phyloP scores from a whole-genome alignment of 257 asterid species.

The Sherardia arvensis region DNA sequence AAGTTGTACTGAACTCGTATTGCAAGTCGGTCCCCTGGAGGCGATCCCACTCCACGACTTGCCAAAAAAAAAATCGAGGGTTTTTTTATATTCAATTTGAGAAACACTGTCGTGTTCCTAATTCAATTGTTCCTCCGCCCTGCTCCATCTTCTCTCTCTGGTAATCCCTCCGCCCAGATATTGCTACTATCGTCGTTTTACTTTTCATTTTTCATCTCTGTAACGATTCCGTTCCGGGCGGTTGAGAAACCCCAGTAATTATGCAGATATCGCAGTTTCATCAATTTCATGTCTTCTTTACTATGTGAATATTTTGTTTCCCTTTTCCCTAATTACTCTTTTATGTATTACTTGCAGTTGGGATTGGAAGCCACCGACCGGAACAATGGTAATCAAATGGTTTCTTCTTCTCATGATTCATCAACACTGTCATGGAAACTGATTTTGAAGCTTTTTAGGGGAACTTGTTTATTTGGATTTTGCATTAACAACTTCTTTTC shows the following conservation, averaged over 20 bases:
- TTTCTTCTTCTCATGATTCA: background rate
- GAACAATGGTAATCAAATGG: slow-evolving; percentile 13
- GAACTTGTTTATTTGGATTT: background rate
- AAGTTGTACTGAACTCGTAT: too few relatives aligned
- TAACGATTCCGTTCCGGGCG: background rate
- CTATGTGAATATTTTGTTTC: background rate
- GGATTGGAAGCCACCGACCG: background rate
- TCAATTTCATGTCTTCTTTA: background rate
- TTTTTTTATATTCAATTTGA: too few relatives aligned
- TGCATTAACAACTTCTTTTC: background rate
- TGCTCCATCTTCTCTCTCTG: too few relatives aligned
- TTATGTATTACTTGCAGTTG: background rate
- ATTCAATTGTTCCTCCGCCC: too few relatives aligned
- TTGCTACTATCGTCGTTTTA: too few relatives aligned
- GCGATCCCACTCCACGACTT: too few relatives aligned
- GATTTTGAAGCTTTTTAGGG: background rate
- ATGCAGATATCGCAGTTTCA: background rate
- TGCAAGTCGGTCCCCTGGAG: too few relatives aligned
- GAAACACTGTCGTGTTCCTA: too few relatives aligned
- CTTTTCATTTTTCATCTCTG: too few relatives aligned
- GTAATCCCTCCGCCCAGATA: too few relatives aligned
- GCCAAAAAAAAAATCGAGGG: too few relatives aligned
- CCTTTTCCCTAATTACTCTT: background rate
- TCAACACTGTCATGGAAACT: background rate
- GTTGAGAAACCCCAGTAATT: background rate